Evolutionary conservation across 768 basidiomycete genomes (phyloP).

Genomic region (Russula sp.): DNA sequence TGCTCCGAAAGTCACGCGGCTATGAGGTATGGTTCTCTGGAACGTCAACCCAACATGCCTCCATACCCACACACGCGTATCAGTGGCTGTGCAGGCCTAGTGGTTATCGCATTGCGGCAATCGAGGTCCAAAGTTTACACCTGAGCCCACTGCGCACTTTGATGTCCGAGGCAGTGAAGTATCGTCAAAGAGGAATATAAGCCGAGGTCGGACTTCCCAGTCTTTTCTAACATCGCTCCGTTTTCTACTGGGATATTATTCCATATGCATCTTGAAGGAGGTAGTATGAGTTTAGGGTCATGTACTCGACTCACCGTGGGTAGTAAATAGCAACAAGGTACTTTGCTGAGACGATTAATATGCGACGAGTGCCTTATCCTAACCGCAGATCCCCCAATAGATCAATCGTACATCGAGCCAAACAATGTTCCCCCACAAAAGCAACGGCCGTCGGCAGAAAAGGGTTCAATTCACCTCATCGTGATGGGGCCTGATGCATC

Average conservation of each 20-base stretch:
- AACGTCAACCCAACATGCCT: not conserved
- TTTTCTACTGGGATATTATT: not conserved
- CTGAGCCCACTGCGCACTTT: not conserved
- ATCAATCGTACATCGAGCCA: no score
- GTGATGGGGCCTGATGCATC: conserved; percentile 38
- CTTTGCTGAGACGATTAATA: not conserved
- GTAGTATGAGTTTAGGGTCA: not conserved
- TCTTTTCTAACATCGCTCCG: not conserved
- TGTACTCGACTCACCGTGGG: not conserved
- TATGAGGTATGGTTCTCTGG: not conserved
- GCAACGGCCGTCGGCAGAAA: not conserved
- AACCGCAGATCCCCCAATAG: no score
- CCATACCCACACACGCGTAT: not conserved
- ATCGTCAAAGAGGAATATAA: not conserved
- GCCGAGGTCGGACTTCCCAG: not conserved
- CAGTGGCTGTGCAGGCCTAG: not conserved
- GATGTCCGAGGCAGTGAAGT: not conserved
- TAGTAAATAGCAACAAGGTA: not conserved
- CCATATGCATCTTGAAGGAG: not conserved
- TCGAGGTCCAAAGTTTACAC: not conserved
- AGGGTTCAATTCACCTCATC: conserved; percentile 25
- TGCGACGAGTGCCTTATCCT: not conserved
- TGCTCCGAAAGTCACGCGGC: no score
- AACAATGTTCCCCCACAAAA: no score
- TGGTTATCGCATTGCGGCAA: not conserved